Evolutionary conservation across 148 eudicot species (phyloP).

Genomic region (Talinum fruticosum): DNA sequence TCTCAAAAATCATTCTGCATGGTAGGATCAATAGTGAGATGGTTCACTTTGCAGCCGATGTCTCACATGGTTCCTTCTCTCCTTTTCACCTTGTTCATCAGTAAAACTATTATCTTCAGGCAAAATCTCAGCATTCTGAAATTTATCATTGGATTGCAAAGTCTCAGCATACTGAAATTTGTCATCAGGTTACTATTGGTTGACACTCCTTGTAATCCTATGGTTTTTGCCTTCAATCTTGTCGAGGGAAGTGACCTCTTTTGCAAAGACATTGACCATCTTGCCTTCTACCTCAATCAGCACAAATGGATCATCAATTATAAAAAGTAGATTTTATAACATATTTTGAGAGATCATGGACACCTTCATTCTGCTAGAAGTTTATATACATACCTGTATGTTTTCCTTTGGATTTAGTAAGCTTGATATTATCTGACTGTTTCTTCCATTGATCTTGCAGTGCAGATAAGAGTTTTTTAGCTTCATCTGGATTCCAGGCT

Average conservation of each 20-base stretch:
- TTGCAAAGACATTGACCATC: not conserved
- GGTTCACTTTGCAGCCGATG: not conserved
- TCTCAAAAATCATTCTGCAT: not conserved
- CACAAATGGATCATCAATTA: not conserved
- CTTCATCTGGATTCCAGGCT: conserved; percentile 97
- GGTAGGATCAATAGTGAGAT: not conserved
- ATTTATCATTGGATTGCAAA: not conserved
- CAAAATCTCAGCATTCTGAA: not conserved
- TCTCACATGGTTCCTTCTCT: not conserved
- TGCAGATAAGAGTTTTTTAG: conserved; percentile 75
- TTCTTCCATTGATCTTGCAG: conserved; percentile 39
- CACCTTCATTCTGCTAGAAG: not conserved
- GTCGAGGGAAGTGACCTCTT: not conserved
- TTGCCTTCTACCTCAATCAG: not conserved
- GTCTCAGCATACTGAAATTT: not conserved
- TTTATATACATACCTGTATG: not conserved
- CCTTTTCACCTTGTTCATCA: not conserved
- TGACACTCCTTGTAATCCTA: not conserved
- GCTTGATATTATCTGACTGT: conserved; percentile 5
- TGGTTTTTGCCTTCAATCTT: not conserved
- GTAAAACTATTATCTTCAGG: not conserved
- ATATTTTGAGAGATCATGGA: not conserved
- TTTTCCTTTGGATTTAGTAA: not conserved
- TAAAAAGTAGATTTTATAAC: not conserved
- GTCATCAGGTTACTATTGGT: not conserved